A percentile compares a stretch with the other conserved stretches of the same genome.
Evolutionary conservation across 2,329 filamentous ascomycete species (phyloP).

Genomic region (Cordyceps fumosorosea): DNA sequence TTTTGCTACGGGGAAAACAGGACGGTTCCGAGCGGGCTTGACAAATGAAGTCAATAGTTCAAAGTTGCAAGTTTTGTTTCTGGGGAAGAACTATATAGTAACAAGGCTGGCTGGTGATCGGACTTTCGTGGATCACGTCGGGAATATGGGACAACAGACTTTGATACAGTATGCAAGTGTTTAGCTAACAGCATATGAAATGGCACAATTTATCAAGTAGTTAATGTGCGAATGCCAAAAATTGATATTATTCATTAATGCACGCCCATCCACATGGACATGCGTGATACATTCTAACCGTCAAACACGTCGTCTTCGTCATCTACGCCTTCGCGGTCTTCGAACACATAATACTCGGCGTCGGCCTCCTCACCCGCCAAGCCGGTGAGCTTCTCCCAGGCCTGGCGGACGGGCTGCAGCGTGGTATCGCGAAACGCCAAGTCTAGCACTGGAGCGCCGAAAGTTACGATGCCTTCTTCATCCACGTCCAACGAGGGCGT

Average conservation of each 20-base stretch:
- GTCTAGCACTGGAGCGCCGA: conserved; percentile 55
- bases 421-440: conserved; percentile 68
- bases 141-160: not conserved
- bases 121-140: too few relatives aligned
- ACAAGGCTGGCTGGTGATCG: not conserved
- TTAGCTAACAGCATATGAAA: not conserved
- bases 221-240: not conserved
- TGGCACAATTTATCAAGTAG: not conserved
- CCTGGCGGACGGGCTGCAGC: conserved; percentile 58
- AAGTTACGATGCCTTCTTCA: conserved; percentile 41
- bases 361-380: conserved; percentile 38
- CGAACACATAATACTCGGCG: conserved; percentile 66
- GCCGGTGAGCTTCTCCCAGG: conserved; percentile 61
- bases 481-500: conserved; percentile 21
- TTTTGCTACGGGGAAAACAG: not conserved
- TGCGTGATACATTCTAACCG: conserved; percentile 18
- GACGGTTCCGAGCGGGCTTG: not conserved
- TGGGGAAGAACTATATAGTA: not conserved
- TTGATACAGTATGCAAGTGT: not conserved
- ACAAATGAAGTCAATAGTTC: not conserved
- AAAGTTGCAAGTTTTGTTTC: not conserved
- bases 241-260: conserved; percentile 16
- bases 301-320: conserved; percentile 53
- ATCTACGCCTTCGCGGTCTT: conserved; percentile 59
- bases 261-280: not conserved